Evolutionary conservation across 2,329 filamentous ascomycete genomes (phyloP).

Genomic region (Whalleya microplaca): DNA sequence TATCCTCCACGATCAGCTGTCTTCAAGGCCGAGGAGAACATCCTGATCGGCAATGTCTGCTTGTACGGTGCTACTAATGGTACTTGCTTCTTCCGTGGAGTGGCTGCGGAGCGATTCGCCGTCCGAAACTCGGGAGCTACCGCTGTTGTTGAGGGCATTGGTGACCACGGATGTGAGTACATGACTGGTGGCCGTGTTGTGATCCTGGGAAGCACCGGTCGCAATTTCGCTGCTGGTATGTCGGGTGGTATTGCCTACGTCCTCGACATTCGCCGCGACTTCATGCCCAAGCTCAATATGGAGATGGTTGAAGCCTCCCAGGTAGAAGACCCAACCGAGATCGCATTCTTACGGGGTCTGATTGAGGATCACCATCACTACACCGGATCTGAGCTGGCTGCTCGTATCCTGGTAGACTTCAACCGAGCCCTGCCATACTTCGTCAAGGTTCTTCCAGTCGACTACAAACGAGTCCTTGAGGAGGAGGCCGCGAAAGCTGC

Average conservation of each 20-base stretch:
- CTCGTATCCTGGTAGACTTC: conserved; percentile 93
- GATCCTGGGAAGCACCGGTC: conserved; percentile 84
- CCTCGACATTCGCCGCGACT: conserved; percentile 86
- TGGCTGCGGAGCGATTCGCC: conserved; percentile 94
- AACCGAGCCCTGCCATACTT: conserved; percentile 88
- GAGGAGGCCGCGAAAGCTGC: conserved; percentile 87
- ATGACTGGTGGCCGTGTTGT: conserved; percentile 96
- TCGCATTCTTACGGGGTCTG: conserved; percentile 86
- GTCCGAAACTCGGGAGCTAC: conserved; percentile 96
- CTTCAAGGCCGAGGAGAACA: conserved; percentile 95
- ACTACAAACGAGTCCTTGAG: conserved; percentile 91
- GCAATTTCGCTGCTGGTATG: conserved; percentile 98
- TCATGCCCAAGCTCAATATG: conserved; percentile 90
- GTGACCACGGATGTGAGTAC: conserved; percentile 97
- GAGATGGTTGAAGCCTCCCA: conserved; percentile 94
- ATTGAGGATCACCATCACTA: conserved; percentile 98
- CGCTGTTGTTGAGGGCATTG: conserved; percentile 93
- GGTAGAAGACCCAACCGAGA: conserved; percentile 83
- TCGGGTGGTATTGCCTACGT: conserved; percentile 97
- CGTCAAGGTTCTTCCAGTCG: conserved; percentile 88
- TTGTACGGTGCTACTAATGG: conserved; percentile 91
- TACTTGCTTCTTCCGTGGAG: conserved; percentile 94
- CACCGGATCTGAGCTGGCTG: conserved; percentile 92
- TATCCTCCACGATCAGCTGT: conserved; percentile 89
- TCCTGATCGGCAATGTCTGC: conserved; percentile 92